A percentile compares a stretch with the other conserved stretches of the same genome.
Evolutionary conservation across 148 eudicot species (phyloP).

Genomic region (Vaccinium corymbosum): DNA sequence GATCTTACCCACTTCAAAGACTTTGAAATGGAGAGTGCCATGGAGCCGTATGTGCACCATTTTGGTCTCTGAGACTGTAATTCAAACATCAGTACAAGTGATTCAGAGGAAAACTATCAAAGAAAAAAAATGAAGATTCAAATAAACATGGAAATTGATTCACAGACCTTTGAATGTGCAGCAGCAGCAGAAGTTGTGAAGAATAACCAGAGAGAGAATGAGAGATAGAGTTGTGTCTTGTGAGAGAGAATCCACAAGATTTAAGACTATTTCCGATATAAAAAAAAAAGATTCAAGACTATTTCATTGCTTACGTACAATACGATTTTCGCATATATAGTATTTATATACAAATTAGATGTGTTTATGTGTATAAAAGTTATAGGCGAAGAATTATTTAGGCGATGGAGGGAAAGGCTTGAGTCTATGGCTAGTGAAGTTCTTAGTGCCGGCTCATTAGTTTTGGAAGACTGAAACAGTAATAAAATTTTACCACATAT

Average conservation of each 20-base stretch:
- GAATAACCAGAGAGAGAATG: background rate
- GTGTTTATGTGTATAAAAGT: background rate
- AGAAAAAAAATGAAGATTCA: background rate
- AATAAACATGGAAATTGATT: background rate
- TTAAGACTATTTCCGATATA: background rate
- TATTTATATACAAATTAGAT: background rate
- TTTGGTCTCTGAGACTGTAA: background rate
- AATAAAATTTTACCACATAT: too few relatives aligned
- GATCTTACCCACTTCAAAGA: slow-evolving; percentile 54
- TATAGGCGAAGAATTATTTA: background rate
- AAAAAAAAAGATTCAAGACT: too few relatives aligned
- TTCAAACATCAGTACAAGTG: background rate
- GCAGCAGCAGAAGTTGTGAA: background rate
- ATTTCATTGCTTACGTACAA: background rate
- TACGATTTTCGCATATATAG: background rate
- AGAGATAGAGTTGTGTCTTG: background rate
- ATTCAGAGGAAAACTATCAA: background rate
- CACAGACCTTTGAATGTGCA: background rate
- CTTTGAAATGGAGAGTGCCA: slow-evolving; percentile 64
- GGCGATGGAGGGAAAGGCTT: background rate
- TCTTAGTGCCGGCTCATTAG: background rate
- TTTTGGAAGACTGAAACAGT: too few relatives aligned
- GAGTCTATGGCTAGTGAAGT: background rate
- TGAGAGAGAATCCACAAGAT: too few relatives aligned
- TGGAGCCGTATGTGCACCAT: slow-evolving; percentile 66